Evolutionary conservation across 2,329 filamentous ascomycete species (phyloP), one percentile per base, ranked within the genome.

Genomic region (Aspergillus ustus): DNA sequence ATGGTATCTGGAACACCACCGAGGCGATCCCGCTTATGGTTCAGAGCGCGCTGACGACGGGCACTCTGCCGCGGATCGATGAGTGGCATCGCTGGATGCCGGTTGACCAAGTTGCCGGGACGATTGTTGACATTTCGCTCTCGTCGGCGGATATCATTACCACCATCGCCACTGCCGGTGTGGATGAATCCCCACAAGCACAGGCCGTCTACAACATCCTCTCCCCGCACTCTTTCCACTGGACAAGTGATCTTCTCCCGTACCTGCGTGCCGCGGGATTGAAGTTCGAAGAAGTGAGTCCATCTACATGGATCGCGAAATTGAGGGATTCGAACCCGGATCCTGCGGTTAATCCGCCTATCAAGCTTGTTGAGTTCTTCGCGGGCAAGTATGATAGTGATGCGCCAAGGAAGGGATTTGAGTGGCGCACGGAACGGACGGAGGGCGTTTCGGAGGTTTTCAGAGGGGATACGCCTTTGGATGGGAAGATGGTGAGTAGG

Each of bases 291-390:
- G 71, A 64, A 45, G 51, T 73, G 1, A 56, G 60, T 7, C 69
- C 68, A 19, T 59, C 63, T 5, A 70, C 70, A 31, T 77, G 74
- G 74, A 52, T 77, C 5, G 57, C 44, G 5, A 70, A 76, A 2
- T 66, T 87, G 13, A 74, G 80, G 4, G 73, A 73, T 2, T 80
- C 80, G 2, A 79, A 85, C 53, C 77, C 75, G 2, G 82, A 87
- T 67, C 81, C 82, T 0, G 63, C 74, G 5, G 70, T 65, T 17
- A 86, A 86, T 64, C 83, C 84, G 11, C 78, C 82, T 0, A 77
- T 84, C 64, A 85, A 85, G 69, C 73, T 86, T 1, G 62, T 85
- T 1, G 82, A 84, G 46, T 87, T 84, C 73, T 86, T 85, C 61
- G 71, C 77, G 4, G 73, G 74, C 2, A 85, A 85, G 67, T 86